Evolutionary conservation across 441 rosid species (phyloP), one percentile per base, ranked within the genome.

Genomic region (Aquilaria agallochum): DNA sequence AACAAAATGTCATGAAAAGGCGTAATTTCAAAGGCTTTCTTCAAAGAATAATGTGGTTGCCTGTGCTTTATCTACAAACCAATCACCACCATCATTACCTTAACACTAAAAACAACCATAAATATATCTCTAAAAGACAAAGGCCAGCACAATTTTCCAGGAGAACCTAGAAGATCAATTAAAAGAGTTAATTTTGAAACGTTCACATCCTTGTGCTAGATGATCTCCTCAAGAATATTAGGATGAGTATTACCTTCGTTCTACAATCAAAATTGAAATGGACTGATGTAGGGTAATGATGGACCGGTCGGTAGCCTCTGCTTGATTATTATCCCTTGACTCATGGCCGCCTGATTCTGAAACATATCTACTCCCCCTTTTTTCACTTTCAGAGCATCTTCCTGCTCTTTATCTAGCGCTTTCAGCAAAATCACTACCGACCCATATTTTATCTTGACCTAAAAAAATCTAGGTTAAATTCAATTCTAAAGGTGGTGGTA

Each of bases 311-410:
- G 83, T 0, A 90, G 92, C 65, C 84, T 73, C 46, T 97, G 70
- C 75, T 95, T 74, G 57, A 94, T 91, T 70, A 80, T 77, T 44
- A 91, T 91, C 14, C 99, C 97, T 59, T 95, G 99, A 67, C 77
- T 77, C 2, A 77, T 81, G 9, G 91, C 96, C 53, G 89, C 56
- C 72, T 95, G 92, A 10, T 87, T 59, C 31, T 76, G 90, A 34
- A 83, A 75, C 96, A 89, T 89, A 62, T 77, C 78, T 59, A 84
- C 80, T 71, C 91, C 95, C 95, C 90, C 89, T 51, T 95, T 88
- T 80, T 89, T 95, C 72, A 76, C 77, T 71, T 83, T 67, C 42
- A 95, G 77, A 55, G 61, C 83, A 72, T 59, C 59, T 54, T 55
- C 81, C 36, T 44, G 70, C 53, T 75, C 77, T 34, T 54, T 72